These are phyloP conservation scores for Tanozyma kutaoensis DNA, from an alignment of 805 yeast species.

Conservation along the genomic window DNA sequence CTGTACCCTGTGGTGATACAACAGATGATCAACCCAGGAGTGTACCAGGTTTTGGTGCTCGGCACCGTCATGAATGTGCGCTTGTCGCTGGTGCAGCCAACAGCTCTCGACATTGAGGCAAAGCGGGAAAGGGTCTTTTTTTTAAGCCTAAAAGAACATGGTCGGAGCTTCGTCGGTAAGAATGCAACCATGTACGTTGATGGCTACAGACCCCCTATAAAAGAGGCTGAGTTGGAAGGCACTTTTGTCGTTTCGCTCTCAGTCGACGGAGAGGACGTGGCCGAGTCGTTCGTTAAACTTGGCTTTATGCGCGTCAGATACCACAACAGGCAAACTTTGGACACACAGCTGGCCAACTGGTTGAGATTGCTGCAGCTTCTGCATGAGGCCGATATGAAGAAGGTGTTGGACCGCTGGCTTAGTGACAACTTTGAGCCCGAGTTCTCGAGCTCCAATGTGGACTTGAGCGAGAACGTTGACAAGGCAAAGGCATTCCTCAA, in stretches of 20 bases:
- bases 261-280: conserved; percentile 40
- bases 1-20: no score
- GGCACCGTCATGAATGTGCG: no score
- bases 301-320: conserved; percentile 73
- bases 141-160: no score
- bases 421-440: no score
- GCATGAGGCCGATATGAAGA: conserved; percentile 50
- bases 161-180: conserved; percentile 72
- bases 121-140: no score
- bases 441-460: conserved; percentile 58
- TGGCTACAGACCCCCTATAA: conserved; percentile 45
- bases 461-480: conserved; percentile 63
- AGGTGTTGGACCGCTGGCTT: no score
- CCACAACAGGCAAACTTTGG: conserved; percentile 59
- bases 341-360: conserved; percentile 64
- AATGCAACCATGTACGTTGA: conserved; percentile 48
- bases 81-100: no score
- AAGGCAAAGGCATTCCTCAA: conserved; percentile 67
- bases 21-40: no score
- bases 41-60: no score
- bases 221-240: conserved; percentile 45
- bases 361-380: conserved; percentile 58
- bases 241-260: conserved; percentile 52
- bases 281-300: conserved; percentile 41
- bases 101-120: no score